Evolutionary conservation across 805 yeast genomes (phyloP), one percentile per base, ranked within the genome.

Genomic region (Spathaspora hagerdaliae): DNA sequence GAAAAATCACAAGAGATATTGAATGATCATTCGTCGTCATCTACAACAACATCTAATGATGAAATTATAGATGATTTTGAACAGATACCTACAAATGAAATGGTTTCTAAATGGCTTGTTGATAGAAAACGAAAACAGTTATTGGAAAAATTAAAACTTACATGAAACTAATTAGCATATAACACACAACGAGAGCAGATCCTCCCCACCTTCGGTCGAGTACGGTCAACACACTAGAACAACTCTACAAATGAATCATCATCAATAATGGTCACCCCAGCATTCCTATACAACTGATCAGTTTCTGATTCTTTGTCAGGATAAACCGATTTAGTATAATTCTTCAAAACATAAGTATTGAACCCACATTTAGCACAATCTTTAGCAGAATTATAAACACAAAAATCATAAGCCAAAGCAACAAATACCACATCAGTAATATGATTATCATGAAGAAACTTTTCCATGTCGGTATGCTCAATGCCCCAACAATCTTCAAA

Each of bases 401-500:
- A 91, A 61, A 70, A 89, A 59, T 91, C 98, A 51, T 82, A 81
- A 0, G 97, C 97, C 15, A 91, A 56, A 0, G 97, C 98, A 1
- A 83, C 92, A 19, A 87, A 75, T 38, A 73, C 80, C 1, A 90
- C 89, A 36, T 81, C 77, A 2, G 77, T 73, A 37, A 88, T 79
- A 0, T 61, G 65, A 35, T 75, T 59, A 1, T 67, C 55, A 26
- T 58, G 61, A 50, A 91, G 70, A 36, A 74, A 64, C 1, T 58
- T 61, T 43, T 74, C 71, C 50, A 90, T 67, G 44, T 81, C 91
- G 0, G 97, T 90, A 37, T 78, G 69, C 56, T 85, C 83, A 27
- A 78, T 56, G 27, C 79, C 74, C 92, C 96, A 87, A 27, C 80
- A 74, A 63, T 91, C 98, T 43, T 75, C 71, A 60, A 91, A 91